These are phyloP conservation scores for Geotrichum bryndzae DNA, from an alignment of 1,139 yeast species.

Conservation along the genomic window DNA sequence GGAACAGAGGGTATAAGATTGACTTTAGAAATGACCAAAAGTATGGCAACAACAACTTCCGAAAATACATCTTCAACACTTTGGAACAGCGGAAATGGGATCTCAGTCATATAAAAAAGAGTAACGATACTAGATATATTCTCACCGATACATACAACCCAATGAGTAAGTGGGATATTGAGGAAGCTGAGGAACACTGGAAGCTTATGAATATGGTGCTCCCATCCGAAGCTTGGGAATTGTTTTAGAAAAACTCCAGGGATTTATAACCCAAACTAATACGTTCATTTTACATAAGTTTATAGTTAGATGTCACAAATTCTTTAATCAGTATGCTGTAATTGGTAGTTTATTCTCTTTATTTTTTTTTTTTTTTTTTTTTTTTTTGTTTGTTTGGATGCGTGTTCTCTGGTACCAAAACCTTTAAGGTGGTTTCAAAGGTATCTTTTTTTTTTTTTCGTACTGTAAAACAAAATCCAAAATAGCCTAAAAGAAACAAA, in stretches of 20 bases:
- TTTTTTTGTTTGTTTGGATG: neutral
- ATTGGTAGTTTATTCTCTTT: neutral
- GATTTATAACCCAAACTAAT: neutral
- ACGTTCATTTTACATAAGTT: neutral
- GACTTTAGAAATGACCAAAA: neutral
- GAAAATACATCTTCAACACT: slow-evolving; percentile 2
- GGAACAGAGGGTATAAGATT: neutral
- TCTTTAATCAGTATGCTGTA: neutral
- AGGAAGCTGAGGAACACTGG: slow-evolving; percentile 1
- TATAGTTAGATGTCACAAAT: neutral
- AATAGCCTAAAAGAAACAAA: neutral
- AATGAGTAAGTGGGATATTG: neutral
- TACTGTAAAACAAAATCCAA: too few species aligned
- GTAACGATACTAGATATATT: neutral
- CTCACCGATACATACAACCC: neutral
- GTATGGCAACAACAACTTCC: neutral
- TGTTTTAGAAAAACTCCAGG: neutral
- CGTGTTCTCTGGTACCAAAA: neutral
- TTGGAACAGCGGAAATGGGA: slow-evolving; percentile 1
- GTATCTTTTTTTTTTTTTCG: neutral
- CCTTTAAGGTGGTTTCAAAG: neutral
- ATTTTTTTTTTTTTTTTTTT: too few species aligned
- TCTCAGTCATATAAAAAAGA: neutral
- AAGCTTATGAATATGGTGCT: slow-evolving; percentile 1
- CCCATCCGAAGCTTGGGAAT: slow-evolving; percentile 3